phyloP scores from a whole-genome alignment of 2,329 filamentous ascomycete species.

The Calonectria hongkongensis region DNA sequence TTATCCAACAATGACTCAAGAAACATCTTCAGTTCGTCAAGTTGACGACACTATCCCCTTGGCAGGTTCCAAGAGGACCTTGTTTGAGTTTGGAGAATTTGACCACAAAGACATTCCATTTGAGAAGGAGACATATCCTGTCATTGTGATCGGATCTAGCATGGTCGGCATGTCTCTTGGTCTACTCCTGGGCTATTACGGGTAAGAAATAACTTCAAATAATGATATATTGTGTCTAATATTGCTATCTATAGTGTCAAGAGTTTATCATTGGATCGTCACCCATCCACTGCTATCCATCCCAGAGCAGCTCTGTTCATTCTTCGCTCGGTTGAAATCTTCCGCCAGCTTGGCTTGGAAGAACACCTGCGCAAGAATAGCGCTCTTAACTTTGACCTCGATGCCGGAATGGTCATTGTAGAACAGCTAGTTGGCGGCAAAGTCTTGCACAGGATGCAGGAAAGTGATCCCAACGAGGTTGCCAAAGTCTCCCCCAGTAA shows the following conservation, averaged over 20 bases:
- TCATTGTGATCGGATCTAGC: slow-evolving; percentile 26
- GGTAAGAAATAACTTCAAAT: neutral
- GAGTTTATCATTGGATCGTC: slow-evolving; percentile 21
- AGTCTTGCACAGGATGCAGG: slow-evolving; percentile 13
- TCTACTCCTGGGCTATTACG: slow-evolving; percentile 5
- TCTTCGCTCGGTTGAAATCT: slow-evolving; percentile 22
- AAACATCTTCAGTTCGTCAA: neutral
- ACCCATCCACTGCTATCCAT: slow-evolving; percentile 28
- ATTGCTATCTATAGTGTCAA: neutral
- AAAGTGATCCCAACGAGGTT: slow-evolving; percentile 23
- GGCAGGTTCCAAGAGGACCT: slow-evolving; percentile 8
- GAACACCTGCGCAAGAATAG: slow-evolving; percentile 11
- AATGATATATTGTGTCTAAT: neutral
- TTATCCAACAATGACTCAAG: neutral
- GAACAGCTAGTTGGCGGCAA: slow-evolving; percentile 12
- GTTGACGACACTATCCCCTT: slow-evolving; percentile 23
- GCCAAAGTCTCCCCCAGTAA: slow-evolving; percentile 12
- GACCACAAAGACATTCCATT: slow-evolving; percentile 21
- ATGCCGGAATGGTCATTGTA: slow-evolving; percentile 15
- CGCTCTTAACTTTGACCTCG: slow-evolving; percentile 10
- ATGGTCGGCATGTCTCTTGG: slow-evolving; percentile 16
- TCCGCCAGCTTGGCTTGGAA: slow-evolving; percentile 18
- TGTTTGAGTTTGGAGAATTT: slow-evolving; percentile 27
- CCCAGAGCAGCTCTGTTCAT: slow-evolving; percentile 25
- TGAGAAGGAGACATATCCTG: slow-evolving; percentile 17